phyloP scores from a whole-genome alignment of 2,329 filamentous ascomycete genomes.

The Dactylellina cionopaga region DNA sequence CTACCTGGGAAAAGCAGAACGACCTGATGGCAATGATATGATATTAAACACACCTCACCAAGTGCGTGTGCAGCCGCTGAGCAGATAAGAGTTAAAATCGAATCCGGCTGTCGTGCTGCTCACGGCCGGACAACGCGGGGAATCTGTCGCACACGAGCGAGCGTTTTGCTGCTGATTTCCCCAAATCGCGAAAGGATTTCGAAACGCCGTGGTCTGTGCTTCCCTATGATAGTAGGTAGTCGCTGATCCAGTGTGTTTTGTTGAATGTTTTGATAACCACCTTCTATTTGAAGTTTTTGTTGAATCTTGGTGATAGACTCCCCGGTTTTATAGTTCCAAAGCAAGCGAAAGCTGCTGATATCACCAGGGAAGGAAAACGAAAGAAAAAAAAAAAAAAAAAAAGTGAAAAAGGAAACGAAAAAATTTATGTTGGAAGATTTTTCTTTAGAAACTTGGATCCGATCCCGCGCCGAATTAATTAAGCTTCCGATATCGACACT shows the following conservation, averaged over 20 bases:
- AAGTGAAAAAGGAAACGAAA: too few species aligned
- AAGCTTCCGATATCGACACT: slow-evolving; percentile 49
- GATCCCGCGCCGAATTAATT: slow-evolving; percentile 34
- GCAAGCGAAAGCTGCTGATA: slow-evolving; percentile 34
- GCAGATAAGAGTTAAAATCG: slow-evolving; percentile 53
- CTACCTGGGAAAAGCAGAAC: slow-evolving; percentile 20
- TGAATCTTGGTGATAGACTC: slow-evolving; percentile 52
- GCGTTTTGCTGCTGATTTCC: slow-evolving; percentile 38
- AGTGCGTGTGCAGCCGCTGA: slow-evolving; percentile 46
- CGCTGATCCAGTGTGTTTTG: too few species aligned
- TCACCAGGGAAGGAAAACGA: slow-evolving; percentile 14
- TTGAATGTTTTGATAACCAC: slow-evolving; percentile 3
- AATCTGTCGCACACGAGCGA: slow-evolving; percentile 49
- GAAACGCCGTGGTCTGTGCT: neutral
- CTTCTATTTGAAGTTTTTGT: slow-evolving; percentile 36
- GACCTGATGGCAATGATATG: slow-evolving; percentile 1
- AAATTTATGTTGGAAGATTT: too few species aligned
- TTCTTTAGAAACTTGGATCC: too few species aligned
- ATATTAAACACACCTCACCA: slow-evolving; percentile 28
- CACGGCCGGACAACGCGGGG: slow-evolving; percentile 34
- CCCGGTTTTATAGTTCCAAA: slow-evolving; percentile 47
- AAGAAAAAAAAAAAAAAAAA: slow-evolving; percentile 26
- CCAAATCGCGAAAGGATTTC: neutral
- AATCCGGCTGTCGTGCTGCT: slow-evolving; percentile 44
- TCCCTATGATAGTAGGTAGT: neutral